Percentiles rank a stretch among this genome's conserved stretches.
Conservation (phyloP, 2,329 filamentous ascomycete species). For the Mariannaea sp. region DNA sequence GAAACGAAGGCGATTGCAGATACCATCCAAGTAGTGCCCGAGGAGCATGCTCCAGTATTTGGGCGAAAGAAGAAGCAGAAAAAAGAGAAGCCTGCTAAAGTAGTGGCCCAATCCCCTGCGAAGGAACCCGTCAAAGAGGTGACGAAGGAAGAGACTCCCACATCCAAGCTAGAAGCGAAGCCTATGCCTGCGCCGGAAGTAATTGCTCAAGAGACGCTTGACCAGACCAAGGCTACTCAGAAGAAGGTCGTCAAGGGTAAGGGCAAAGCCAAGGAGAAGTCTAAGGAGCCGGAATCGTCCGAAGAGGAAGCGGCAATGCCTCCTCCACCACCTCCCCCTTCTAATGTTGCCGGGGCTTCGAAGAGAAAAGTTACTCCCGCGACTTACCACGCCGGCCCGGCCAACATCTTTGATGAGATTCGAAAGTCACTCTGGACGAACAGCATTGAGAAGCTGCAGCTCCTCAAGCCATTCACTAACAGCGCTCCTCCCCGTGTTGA, state of each 20-base stretch:
- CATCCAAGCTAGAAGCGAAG: constrained; percentile 9
- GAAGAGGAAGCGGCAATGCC: constrained; percentile 25
- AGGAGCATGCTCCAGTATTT: constrained; percentile 72
- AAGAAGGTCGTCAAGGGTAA: constrained; percentile 42
- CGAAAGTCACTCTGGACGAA: constrained; percentile 41
- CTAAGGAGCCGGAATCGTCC: constrained; percentile 30
- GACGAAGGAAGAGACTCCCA: constrained; percentile 19
- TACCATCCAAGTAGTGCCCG: constrained; percentile 54
- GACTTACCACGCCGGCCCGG: constrained; percentile 38
- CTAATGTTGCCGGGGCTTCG: constrained; percentile 23
- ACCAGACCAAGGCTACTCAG: constrained; percentile 38
- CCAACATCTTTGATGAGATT: constrained; percentile 45
- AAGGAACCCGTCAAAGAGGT: constrained; percentile 23
- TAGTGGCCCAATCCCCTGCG: constrained; percentile 17
- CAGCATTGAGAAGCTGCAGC: constrained; percentile 42
- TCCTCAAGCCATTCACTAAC: constrained; percentile 44
- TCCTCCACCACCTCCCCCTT: constrained; percentile 28
- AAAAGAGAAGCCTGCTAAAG: constrained; percentile 63
- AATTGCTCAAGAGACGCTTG: constrained; percentile 27
- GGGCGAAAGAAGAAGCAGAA: constrained; percentile 86
- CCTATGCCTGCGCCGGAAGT: constrained; percentile 12
- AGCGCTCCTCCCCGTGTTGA: constrained; percentile 39
- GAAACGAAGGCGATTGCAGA: constrained; percentile 62
- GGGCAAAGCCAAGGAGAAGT: constrained; percentile 34
- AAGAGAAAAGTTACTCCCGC: constrained; percentile 30